Base-by-base conservation (phyloP, 345 rosid genomes). In the Dovyalis caffra region DNA sequence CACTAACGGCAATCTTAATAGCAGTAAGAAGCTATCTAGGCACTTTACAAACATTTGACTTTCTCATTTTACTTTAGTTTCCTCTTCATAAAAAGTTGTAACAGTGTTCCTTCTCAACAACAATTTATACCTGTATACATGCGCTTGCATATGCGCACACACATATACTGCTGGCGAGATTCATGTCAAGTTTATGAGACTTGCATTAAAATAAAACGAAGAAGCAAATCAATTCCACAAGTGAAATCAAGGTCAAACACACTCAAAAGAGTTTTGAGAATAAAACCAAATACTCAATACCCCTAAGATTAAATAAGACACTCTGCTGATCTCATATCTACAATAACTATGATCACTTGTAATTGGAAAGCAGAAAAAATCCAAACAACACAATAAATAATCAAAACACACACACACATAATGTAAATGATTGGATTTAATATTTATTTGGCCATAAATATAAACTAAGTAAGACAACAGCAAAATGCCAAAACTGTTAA, bases 401-500 rank as follows among this genome's bases (percentile, higher is more conserved):
- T n/a, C 26, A 3, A 40, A 3, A 8, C 58, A n/a, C 23, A 53
- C 14, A 53, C 26, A 10, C 23, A 53, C 4, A 2, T 12, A 53
- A 53, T 6, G 26, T n/a, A 8, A n/a, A 12, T 7, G 26, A 5
- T 6, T 20, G n/a, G 34, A 33, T 63, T 64, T 35, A 23, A 16
- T 21, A 56, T 21, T 23, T 12, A 26, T 12, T 25, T 21, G 18
- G n/a, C 40, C 23, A 51, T 15, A 15, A 14, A 68, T 56, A 40
- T 8, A 35, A 34, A 8, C 21, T 60, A 5, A 43, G 15, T 5
- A 3, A 53, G 60, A n/a, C n/a, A 62, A 8, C 21, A 28, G 14
- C 18, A 20, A 40, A 74, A 68, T 66, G 64, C 63, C 77, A 71
- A 38, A 29, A 82, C 58, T 5, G 10, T 64, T 3, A 33, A 32